Conservation (phyloP, 2,329 filamentous ascomycete species). For the Exserohilum rostratum region DNA sequence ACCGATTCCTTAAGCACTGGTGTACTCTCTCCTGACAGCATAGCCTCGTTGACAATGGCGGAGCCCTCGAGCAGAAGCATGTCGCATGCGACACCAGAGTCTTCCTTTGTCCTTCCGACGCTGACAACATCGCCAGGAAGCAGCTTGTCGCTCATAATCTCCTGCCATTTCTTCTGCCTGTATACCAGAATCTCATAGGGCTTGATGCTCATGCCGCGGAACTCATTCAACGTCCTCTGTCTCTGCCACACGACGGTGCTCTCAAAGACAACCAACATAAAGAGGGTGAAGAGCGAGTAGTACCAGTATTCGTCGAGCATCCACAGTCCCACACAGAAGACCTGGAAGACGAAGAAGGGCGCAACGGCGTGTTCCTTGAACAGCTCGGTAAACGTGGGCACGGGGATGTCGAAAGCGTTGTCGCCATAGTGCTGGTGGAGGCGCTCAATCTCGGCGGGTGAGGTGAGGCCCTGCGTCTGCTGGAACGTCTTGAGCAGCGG, state of each 20-base stretch:
- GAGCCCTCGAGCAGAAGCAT: conserved; percentile 95
- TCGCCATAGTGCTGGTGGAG: conserved; percentile 92
- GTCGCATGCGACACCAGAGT: conserved; percentile 94
- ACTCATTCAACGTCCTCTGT: conserved; percentile 92
- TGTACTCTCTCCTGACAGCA: conserved; percentile 98
- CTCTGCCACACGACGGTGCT: conserved; percentile 99
- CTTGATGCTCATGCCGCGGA: conserved; percentile 99
- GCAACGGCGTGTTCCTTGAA: conserved; percentile 99
- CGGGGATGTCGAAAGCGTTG: conserved; percentile 97
- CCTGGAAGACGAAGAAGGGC: conserved; percentile 98
- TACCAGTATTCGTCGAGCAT: conserved; percentile 99
- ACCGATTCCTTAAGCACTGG: conserved; percentile 95
- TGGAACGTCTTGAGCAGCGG: conserved; percentile 81
- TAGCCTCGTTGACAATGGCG: conserved; percentile 98
- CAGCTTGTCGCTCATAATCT: conserved; percentile 87
- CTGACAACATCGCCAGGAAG: conserved; percentile 93
- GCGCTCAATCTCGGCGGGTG: conserved; percentile 75
- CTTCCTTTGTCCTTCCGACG: conserved; percentile 91
- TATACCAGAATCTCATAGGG: conserved; percentile 94
- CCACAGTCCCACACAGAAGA: conserved; percentile 98
- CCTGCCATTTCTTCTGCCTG: conserved; percentile 83
- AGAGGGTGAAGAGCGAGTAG: conserved; percentile 97
- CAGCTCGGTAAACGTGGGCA: conserved; percentile 91
- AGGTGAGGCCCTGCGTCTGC: conserved; percentile 74
- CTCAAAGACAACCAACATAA: conserved; percentile 98